phyloP scores from a whole-genome alignment of 208 protist genomes.

The Vickermania spadyakhi region DNA sequence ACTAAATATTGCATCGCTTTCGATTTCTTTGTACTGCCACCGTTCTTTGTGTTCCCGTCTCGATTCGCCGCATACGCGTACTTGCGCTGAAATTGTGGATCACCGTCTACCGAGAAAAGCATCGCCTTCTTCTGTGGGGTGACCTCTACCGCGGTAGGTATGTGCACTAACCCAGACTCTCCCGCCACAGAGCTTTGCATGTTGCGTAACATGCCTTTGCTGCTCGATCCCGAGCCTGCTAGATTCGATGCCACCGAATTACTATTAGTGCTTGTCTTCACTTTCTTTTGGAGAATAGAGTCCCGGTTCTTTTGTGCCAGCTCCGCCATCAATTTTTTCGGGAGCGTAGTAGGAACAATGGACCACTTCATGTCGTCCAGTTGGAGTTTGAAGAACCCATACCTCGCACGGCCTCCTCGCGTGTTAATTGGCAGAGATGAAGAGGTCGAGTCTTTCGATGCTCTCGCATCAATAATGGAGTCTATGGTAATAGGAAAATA shows the following conservation, averaged over 20 bases:
- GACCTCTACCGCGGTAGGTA: not conserved
- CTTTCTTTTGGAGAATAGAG: not conserved
- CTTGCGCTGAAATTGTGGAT: slow-evolving; percentile 67
- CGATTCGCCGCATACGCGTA: slow-evolving; percentile 51
- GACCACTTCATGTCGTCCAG: slow-evolving; percentile 70
- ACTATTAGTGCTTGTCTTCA: not conserved
- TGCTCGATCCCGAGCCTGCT: not conserved
- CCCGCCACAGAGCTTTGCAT: not conserved
- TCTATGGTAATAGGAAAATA: slow-evolving; percentile 60
- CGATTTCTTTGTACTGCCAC: slow-evolving; percentile 6
- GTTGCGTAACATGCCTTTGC: not conserved
- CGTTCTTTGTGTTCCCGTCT: slow-evolving; percentile 9
- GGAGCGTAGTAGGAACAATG: slow-evolving; percentile 48
- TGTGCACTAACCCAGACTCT: not conserved
- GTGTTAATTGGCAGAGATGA: not conserved
- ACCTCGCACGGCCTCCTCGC: slow-evolving; percentile 6
- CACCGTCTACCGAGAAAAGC: slow-evolving; percentile 42
- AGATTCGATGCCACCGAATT: not conserved
- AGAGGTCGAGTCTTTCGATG: not conserved
- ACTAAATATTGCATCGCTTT: slow-evolving; percentile 57
- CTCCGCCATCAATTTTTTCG: slow-evolving; percentile 22
- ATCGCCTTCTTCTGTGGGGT: slow-evolving; percentile 3
- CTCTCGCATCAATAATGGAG: slow-evolving; percentile 5
- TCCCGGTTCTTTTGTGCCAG: slow-evolving; percentile 18
- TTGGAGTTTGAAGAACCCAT: slow-evolving; percentile 65